Conservation (phyloP, 2,329 filamentous ascomycete genomes). For the Phaeosphaeriaceae sp. region DNA sequence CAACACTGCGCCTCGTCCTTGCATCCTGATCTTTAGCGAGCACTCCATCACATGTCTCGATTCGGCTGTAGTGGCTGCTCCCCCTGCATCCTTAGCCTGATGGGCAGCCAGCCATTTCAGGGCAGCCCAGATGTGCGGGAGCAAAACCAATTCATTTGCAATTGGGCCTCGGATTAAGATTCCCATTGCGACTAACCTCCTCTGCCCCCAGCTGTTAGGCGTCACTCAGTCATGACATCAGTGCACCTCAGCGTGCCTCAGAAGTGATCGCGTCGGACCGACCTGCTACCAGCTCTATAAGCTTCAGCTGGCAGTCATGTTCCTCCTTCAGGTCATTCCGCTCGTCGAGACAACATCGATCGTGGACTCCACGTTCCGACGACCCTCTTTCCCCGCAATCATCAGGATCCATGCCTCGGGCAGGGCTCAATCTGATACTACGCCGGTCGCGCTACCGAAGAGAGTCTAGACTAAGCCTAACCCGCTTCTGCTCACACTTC, state of each 20-base stretch:
- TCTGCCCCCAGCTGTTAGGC: neutral
- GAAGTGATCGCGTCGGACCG: neutral
- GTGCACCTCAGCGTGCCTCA: neutral
- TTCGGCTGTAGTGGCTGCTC: neutral
- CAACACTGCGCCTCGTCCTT: constrained; percentile 2
- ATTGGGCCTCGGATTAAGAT: neutral
- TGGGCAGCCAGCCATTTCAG: neutral
- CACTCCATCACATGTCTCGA: neutral
- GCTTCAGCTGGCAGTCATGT: neutral
- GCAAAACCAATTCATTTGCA: neutral
- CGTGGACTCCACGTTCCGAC: neutral
- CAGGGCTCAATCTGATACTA: neutral
- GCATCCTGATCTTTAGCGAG: neutral
- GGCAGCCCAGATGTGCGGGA: neutral
- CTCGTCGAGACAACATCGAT: neutral
- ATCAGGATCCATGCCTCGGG: neutral
- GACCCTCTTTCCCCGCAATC: constrained; percentile 11
- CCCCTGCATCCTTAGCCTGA: neutral
- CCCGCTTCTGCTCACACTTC: constrained; percentile 11
- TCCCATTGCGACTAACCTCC: neutral
- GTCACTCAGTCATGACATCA: neutral
- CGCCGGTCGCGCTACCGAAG: constrained; percentile 7
- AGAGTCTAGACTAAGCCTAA: constrained; percentile 20
- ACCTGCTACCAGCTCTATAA: neutral
- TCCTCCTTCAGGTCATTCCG: neutral